These are phyloP conservation scores for Lentinula lateritia DNA, from an alignment of 768 basidiomycete genomes.

Conservation along the genomic window DNA sequence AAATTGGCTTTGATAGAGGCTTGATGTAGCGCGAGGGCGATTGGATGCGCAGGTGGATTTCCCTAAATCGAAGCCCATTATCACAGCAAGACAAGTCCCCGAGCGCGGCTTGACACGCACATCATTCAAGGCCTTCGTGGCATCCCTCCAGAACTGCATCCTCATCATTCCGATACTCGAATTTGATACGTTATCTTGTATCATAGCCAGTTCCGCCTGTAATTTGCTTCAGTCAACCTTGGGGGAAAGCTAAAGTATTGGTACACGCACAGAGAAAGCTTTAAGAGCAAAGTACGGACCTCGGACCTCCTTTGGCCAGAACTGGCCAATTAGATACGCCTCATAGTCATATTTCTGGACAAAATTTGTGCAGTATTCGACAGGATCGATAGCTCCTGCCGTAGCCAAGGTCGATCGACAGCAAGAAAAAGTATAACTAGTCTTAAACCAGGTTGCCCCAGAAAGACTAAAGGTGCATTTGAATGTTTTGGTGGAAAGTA, in stretches of 20 bases:
- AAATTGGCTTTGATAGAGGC: conserved; percentile 33
- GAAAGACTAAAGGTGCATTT: neutral
- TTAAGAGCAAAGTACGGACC: conserved; percentile 72
- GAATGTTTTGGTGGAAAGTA: neutral
- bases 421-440: neutral
- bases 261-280: conserved; percentile 71
- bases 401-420: neutral
- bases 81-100: conserved; percentile 8
- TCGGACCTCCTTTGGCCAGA: conserved; percentile 64
- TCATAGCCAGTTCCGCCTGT: conserved; percentile 55
- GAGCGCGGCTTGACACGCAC: conserved; percentile 31
- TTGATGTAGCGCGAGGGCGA: conserved; percentile 67
- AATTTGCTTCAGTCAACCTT: neutral
- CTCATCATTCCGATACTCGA: conserved; percentile 74
- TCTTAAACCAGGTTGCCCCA: neutral
- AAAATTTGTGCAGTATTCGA: conserved; percentile 62
- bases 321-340: conserved; percentile 62
- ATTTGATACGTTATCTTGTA: conserved; percentile 75
- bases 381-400: conserved; percentile 30
- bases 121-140: conserved; percentile 59
- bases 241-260: neutral
- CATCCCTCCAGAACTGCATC: conserved; percentile 85
- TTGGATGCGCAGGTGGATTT: conserved; percentile 74
- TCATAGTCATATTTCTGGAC: conserved; percentile 83
- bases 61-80: conserved; percentile 36